Evolutionary conservation across 2,329 filamentous ascomycete genomes (phyloP).

Genomic region (Ophiocordyceps camponoti-saundersi): DNA sequence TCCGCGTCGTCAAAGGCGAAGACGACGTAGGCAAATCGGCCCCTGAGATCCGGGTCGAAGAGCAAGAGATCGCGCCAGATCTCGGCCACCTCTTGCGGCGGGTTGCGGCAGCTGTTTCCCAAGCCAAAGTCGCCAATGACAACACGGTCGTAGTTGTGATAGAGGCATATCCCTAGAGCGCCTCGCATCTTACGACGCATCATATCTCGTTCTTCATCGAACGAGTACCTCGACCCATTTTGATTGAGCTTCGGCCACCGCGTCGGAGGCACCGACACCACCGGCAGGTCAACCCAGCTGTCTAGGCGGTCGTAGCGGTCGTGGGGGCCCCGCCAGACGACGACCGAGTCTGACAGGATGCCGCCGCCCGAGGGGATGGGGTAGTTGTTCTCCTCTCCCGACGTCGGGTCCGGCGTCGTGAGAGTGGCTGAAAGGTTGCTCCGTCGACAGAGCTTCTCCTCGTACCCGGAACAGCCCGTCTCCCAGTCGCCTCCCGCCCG

Average conservation of each 20-base stretch:
- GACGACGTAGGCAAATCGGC: conserved; percentile 42
- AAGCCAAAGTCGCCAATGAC: conserved; percentile 49
- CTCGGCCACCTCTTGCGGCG: conserved; percentile 45
- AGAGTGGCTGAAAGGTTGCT: conserved; percentile 58
- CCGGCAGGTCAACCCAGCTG: conserved; percentile 42
- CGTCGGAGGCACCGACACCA: conserved; percentile 58
- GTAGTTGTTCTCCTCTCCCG: conserved; percentile 36
- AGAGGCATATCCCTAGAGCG: conserved; percentile 52
- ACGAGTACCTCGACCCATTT: conserved; percentile 51
- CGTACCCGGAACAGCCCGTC: conserved; percentile 30
- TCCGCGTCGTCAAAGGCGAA: conserved; percentile 46
- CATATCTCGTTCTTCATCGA: conserved; percentile 52
- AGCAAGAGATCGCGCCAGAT: conserved; percentile 49
- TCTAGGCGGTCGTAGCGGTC: conserved; percentile 43
- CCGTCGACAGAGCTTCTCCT: conserved; percentile 55
- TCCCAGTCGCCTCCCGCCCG: conserved; percentile 70
- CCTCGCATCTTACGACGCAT: conserved; percentile 58
- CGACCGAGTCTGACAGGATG: conserved; percentile 53
- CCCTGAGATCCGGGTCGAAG: conserved; percentile 43
- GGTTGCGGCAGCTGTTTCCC: conserved; percentile 46
- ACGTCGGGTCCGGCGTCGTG: conserved; percentile 29
- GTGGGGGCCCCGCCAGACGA: conserved; percentile 56
- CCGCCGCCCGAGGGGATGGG: conserved; percentile 55
- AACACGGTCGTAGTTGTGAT: conserved; percentile 36
- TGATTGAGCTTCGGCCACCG: conserved; percentile 58